These are phyloP conservation scores for Candida vaughaniae DNA, from an alignment of 805 yeast species.

Conservation along the genomic window DNA sequence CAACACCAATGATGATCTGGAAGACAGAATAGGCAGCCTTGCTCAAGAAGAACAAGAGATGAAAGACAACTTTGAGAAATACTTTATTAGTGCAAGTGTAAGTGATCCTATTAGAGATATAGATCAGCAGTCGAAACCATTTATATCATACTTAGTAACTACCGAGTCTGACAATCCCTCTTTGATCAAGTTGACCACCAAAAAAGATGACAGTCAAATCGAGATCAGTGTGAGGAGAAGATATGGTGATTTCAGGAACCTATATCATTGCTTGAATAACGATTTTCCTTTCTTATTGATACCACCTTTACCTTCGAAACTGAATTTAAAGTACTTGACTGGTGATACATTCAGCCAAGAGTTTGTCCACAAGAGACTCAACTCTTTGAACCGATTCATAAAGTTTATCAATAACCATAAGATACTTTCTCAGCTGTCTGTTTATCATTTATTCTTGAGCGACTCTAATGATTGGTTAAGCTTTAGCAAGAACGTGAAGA, in stretches of 20 bases:
- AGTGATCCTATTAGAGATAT: conserved; percentile 65
- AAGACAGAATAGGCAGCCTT: conserved; percentile 4
- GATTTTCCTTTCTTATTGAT: conserved; percentile 85
- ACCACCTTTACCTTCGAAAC: conserved; percentile 94
- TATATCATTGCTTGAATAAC: conserved; percentile 68
- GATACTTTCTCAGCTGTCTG: conserved; percentile 62
- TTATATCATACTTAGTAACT: conserved; percentile 66
- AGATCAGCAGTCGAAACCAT: conserved; percentile 71
- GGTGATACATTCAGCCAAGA: conserved; percentile 89
- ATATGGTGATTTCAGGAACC: conserved; percentile 80
- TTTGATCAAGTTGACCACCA: conserved; percentile 35
- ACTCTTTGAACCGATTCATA: conserved; percentile 75
- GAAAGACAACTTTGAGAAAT: conserved; percentile 12
- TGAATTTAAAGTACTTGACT: conserved; percentile 84
- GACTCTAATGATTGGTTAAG: conserved; percentile 76
- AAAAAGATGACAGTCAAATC: conserved; percentile 18
- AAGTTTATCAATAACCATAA: conserved; percentile 76
- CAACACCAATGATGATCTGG: not conserved
- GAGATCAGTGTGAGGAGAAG: conserved; percentile 67
- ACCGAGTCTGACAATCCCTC: conserved; percentile 64
- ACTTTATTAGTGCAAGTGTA: conserved; percentile 36
- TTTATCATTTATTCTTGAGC: conserved; percentile 64
- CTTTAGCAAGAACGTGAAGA: conserved; percentile 56
- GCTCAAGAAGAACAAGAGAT: conserved; percentile 7
- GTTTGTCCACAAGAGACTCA: conserved; percentile 80